Conservation (phyloP, 2,329 filamentous ascomycete species). For the Fusarium nygamai region DNA sequence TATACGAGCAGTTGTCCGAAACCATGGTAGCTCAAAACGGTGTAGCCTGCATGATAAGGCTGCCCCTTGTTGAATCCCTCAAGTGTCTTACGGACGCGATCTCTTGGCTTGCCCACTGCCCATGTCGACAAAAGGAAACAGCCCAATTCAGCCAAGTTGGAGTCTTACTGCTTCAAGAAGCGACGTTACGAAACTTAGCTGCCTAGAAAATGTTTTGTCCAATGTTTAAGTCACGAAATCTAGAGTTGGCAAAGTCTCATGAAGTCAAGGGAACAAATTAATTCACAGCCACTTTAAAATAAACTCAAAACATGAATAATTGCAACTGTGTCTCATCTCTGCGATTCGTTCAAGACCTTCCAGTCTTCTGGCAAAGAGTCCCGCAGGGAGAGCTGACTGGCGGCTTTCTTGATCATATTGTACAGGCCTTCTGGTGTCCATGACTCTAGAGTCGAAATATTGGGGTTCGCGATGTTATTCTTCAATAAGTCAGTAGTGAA, state of each 20-base stretch:
- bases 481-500: rapidly evolving
- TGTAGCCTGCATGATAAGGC: neutral
- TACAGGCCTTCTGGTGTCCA: neutral
- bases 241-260: neutral
- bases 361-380: neutral
- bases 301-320: rapidly evolving
- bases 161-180: neutral
- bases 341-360: neutral
- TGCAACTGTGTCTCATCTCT: neutral
- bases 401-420: neutral
- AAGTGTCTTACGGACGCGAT: neutral
- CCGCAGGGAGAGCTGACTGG: neutral
- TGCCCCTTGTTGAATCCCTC: neutral
- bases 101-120: too few species aligned
- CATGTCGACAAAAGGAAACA: too few species aligned
- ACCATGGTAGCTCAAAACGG: neutral
- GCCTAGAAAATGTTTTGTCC: rapidly evolving
- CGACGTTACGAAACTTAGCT: neutral
- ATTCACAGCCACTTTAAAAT: too few species aligned
- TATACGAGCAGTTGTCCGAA: neutral
- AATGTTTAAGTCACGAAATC: neutral
- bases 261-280: neutral
- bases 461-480: neutral
- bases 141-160: too few species aligned
- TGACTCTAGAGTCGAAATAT: neutral